Base-by-base conservation (phyloP, 768 basidiomycete species). In the Daedaleopsis sinensis region DNA sequence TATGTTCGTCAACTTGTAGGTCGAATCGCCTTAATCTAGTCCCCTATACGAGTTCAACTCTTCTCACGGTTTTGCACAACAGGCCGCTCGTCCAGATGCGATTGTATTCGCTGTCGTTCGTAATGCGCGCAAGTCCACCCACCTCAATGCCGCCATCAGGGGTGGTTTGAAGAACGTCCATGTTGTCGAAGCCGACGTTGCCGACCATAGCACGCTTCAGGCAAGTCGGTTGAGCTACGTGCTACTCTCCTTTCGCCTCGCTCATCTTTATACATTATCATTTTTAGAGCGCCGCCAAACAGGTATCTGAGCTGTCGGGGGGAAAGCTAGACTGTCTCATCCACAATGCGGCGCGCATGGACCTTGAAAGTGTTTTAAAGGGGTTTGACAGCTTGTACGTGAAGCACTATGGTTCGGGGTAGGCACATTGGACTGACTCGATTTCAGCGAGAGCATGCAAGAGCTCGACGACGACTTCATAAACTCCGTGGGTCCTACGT, bases 141-240 rank as follows among this genome's bases (percentile, higher is more conserved):
- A 65, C 9, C 59, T 68, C 27, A 43, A 66, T 5, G 35, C 36
- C 9, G 8, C 49, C 16, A 39, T 60, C 15, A 39, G n/a, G n/a
- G n/a, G 48, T 9, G 38, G 36, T 11, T 46, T 50, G n/a, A 19
- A 52, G 10, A 76, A 78, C 51, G 61, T 81, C 5, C 70, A 73
- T 50, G 52, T 78, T 11, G 18, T 80, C 27, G 61, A 76, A 58
- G 74, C 72, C 4, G 78, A 81, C 61, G 69, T 81, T 23, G 74
- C 71, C 2, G 68, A 77, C 52, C 55, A 49, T 32, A 36, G 36
- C 9, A 66, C 72, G 1, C 54, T 79, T 43, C 65, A 73, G 65
- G 78, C 73, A 46, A 55, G 71, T 62, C 19, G 2, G 35, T 12
- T 32, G 3, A 32, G 3, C 27, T 32, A 3, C 3, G 3, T 32